Evolutionary conservation across 2,329 filamentous ascomycete genomes (phyloP).

Genomic region (Pseudopyricularia javanii): DNA sequence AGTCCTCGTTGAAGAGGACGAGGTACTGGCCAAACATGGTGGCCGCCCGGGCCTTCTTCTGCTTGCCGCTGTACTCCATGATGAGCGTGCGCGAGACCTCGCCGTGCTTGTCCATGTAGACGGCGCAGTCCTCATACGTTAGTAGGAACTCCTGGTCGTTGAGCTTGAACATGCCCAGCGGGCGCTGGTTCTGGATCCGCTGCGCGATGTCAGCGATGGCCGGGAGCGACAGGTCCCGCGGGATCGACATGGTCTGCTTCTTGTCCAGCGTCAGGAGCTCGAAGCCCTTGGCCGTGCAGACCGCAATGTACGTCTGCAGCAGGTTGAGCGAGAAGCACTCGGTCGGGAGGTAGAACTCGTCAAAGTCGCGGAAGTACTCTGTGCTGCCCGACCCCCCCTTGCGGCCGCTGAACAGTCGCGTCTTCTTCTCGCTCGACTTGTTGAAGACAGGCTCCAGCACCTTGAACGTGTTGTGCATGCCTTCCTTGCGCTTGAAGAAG

Average conservation of each 20-base stretch:
- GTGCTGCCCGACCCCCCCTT: slow-evolving; percentile 56
- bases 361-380: slow-evolving; percentile 94
- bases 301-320: slow-evolving; percentile 87
- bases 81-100: slow-evolving; percentile 89
- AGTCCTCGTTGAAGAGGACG: slow-evolving; percentile 87
- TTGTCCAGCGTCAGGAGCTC: slow-evolving; percentile 96
- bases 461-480: slow-evolving; percentile 87
- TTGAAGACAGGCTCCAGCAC: slow-evolving; percentile 93
- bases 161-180: slow-evolving; percentile 92
- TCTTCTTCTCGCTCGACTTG: slow-evolving; percentile 76
- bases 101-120: slow-evolving; percentile 97
- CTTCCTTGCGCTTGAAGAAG: slow-evolving; percentile 95
- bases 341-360: slow-evolving; percentile 95
- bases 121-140: slow-evolving; percentile 89
- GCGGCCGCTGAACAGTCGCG: slow-evolving; percentile 51
- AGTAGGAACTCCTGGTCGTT: slow-evolving; percentile 87
- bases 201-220: slow-evolving; percentile 75
- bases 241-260: slow-evolving; percentile 89
- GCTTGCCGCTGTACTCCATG: slow-evolving; percentile 96
- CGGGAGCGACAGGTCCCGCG: slow-evolving; percentile 61
- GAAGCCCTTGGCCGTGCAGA: slow-evolving; percentile 82
- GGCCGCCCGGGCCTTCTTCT: slow-evolving; percentile 64
- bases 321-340: slow-evolving; percentile 94
- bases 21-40: slow-evolving; percentile 88
- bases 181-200: slow-evolving; percentile 70